A percentile compares a stretch with the other conserved stretches of the same genome.
Evolutionary conservation across 495 filamentous ascomycete genomes (phyloP).

Genomic region (Apodospora peruviana): DNA sequence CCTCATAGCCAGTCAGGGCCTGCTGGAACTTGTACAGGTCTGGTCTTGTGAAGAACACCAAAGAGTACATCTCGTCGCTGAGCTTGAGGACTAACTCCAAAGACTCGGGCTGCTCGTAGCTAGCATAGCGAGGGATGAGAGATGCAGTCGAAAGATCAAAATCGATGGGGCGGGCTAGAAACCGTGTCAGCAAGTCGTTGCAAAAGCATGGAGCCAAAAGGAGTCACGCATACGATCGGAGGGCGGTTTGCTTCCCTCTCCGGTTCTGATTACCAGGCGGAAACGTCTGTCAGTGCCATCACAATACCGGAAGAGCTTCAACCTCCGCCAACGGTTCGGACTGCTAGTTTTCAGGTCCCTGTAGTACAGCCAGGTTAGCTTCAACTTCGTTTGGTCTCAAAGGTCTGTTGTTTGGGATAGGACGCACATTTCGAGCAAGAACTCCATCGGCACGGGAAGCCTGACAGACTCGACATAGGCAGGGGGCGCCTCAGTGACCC

Average conservation of each 20-base stretch:
- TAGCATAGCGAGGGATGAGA: slow-evolving; percentile 5
- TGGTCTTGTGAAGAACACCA: background rate
- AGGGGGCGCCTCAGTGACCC: background rate
- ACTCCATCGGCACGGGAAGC: background rate
- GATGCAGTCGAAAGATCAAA: slow-evolving; percentile 3
- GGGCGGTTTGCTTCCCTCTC: no score
- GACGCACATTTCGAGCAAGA: background rate
- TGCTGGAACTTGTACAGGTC: slow-evolving; percentile 6
- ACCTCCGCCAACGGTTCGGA: background rate
- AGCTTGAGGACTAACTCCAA: slow-evolving; percentile 3
- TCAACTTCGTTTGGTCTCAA: no score
- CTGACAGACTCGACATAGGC: slow-evolving; percentile 1
- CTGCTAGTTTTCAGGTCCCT: no score
- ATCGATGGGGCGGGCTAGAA: background rate
- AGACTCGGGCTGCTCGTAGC: background rate
- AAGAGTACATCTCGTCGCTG: background rate
- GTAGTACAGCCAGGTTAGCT: no score
- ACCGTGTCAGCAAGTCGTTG: no score
- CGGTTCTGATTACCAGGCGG: slow-evolving; percentile 5
- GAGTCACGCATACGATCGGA: no score
- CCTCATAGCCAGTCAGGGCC: slow-evolving; percentile 6
- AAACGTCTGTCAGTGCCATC: slow-evolving; percentile 2
- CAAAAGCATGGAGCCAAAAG: no score
- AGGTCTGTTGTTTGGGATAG: background rate
- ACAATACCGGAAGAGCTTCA: slow-evolving; percentile 2